phyloP scores from a whole-genome alignment of 306 rosid genomes.

The Corylus avellana region DNA sequence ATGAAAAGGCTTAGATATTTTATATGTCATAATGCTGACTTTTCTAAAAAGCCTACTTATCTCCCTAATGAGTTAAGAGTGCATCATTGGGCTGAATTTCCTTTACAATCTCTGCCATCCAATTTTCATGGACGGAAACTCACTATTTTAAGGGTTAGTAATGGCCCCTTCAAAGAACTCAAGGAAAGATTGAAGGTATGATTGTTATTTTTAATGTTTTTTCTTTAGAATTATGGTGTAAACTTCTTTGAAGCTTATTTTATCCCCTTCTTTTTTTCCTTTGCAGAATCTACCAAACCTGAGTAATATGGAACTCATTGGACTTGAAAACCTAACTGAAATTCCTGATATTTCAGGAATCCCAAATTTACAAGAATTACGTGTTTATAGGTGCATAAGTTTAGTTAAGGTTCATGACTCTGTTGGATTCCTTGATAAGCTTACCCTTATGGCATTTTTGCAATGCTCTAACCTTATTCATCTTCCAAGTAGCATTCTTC shows the following conservation, averaged over 20 bases:
- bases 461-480: slow-evolving; percentile 5
- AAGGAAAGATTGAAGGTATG: neutral
- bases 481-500: neutral
- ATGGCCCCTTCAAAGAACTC: neutral
- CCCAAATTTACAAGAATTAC: slow-evolving; percentile 34
- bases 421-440: slow-evolving; percentile 23
- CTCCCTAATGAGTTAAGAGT: neutral
- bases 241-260: neutral
- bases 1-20: neutral
- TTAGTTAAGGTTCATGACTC: slow-evolving; percentile 18
- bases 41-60: neutral
- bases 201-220: neutral
- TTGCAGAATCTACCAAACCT: neutral
- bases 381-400: slow-evolving; percentile 22
- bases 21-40: neutral
- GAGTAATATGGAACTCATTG: neutral
- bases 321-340: neutral
- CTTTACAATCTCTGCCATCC: neutral
- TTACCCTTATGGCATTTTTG: slow-evolving; percentile 7
- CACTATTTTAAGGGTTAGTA: neutral
- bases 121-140: neutral
- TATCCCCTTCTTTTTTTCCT: neutral
- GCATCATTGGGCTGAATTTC: neutral
- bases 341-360: neutral
- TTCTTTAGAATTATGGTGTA: neutral